These are phyloP conservation scores for Fusarium robinianum DNA, from an alignment of 2,329 filamentous ascomycete species.

Conservation along the genomic window DNA sequence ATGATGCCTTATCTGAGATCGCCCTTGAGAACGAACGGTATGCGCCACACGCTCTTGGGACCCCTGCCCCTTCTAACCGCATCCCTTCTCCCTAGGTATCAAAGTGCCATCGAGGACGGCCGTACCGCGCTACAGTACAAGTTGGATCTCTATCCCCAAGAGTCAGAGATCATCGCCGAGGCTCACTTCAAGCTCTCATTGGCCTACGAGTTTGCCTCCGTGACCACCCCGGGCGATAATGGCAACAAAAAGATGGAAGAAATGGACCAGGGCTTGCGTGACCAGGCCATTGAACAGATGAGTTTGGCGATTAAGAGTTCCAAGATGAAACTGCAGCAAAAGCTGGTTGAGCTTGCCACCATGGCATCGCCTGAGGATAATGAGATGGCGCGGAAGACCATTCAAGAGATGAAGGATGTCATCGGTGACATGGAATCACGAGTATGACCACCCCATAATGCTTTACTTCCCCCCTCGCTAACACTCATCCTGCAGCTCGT, in stretches of 20 bases:
- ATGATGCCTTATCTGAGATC: conserved; percentile 93
- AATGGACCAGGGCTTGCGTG: conserved; percentile 70
- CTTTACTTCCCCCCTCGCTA: conserved; percentile 3
- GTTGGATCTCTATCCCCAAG: conserved; percentile 74
- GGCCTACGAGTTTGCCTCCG: conserved; percentile 89
- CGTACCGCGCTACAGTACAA: conserved; percentile 79
- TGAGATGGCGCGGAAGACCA: conserved; percentile 63
- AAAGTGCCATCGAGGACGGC: conserved; percentile 83
- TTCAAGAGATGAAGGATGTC: conserved; percentile 77
- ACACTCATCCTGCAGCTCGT: conserved; percentile 56
- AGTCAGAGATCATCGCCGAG: conserved; percentile 87
- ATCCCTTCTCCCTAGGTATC: conserved; percentile 59
- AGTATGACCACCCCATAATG: conserved; percentile 43
- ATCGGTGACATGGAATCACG: conserved; percentile 78
- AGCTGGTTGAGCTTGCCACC: conserved; percentile 68
- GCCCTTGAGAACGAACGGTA: conserved; percentile 92
- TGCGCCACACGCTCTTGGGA: conserved; percentile 17
- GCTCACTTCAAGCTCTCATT: conserved; percentile 96
- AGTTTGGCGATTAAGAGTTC: conserved; percentile 75
- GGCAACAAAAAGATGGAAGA: conserved; percentile 53
- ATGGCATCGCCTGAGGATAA: conserved; percentile 69
- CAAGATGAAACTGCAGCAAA: conserved; percentile 69
- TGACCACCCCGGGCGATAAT: conserved; percentile 62
- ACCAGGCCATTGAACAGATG: conserved; percentile 72
- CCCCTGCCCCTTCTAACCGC: conserved; percentile 1